Conservation (phyloP, 2,329 filamentous ascomycete species). For the Didymella lethalis region DNA sequence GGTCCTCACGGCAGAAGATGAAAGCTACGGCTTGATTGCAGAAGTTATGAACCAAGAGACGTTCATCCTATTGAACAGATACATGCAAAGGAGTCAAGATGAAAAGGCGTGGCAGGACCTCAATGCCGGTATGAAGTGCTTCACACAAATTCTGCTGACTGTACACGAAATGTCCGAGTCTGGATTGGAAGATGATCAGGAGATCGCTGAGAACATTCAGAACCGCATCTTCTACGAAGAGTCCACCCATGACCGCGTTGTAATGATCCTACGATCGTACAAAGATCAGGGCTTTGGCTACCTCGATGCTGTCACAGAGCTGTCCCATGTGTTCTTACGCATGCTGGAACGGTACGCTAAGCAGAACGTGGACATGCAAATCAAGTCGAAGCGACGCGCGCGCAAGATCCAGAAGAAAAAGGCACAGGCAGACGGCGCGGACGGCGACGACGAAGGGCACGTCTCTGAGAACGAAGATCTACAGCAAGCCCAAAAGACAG, state of each 20-base stretch:
- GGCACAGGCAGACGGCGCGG: conserved; percentile 56
- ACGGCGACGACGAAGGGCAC: conserved; percentile 64
- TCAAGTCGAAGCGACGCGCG: conserved; percentile 79
- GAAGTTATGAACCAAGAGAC: conserved; percentile 93
- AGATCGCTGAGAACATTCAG: conserved; percentile 96
- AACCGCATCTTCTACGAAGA: conserved; percentile 99
- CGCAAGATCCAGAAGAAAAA: conserved; percentile 74
- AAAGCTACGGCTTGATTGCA: conserved; percentile 86
- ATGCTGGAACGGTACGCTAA: conserved; percentile 94
- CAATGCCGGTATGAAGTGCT: conserved; percentile 88
- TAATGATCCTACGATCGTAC: conserved; percentile 82
- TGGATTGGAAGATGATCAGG: conserved; percentile 87
- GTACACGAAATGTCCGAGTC: conserved; percentile 92
- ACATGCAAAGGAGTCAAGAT: conserved; percentile 80
- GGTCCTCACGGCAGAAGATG: conserved; percentile 61
- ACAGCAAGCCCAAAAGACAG: conserved; percentile 71
- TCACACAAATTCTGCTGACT: conserved; percentile 91
- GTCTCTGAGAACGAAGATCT: conserved; percentile 71
- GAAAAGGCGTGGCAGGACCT: conserved; percentile 88
- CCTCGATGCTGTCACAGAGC: conserved; percentile 88
- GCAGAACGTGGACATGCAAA: conserved; percentile 91
- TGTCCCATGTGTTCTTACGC: conserved; percentile 88
- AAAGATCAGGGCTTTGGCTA: conserved; percentile 95
- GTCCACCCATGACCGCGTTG: conserved; percentile 85
- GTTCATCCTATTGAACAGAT: conserved; percentile 85